A percentile compares a stretch with the other conserved stretches of the same genome.
Conservation (phyloP, 1,284 basidiomycete species). For the Coriolopsis trogii region DNA sequence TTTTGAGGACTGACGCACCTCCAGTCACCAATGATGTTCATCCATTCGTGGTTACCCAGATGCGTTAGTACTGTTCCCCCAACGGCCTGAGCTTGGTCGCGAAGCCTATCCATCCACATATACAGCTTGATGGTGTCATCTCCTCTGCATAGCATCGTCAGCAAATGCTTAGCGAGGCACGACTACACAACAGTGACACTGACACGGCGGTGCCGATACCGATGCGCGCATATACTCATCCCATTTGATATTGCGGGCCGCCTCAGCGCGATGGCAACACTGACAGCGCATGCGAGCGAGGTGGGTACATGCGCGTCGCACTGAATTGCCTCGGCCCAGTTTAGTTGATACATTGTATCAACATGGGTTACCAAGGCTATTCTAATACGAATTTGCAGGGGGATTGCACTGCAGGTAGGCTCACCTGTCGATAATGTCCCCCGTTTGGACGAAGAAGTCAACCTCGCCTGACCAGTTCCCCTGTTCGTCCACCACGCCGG, state of each 20-base stretch:
- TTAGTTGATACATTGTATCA: no score
- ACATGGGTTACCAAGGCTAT: no score
- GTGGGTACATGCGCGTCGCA: no score
- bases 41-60: conserved; percentile 90
- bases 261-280: no score
- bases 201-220: no score
- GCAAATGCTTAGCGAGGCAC: neutral
- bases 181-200: no score
- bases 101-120: conserved; percentile 78
- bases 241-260: no score
- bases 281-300: no score
- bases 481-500: conserved; percentile 68
- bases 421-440: conserved; percentile 91
- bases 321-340: no score
- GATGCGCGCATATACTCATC: neutral
- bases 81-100: conserved; percentile 67
- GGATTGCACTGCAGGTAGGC: conserved; percentile 22
- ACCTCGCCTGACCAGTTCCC: conserved; percentile 79
- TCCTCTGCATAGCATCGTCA: conserved; percentile 52
- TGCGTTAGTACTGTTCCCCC: conserved; percentile 80
- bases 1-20: conserved; percentile 57
- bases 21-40: conserved; percentile 92
- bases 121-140: conserved; percentile 87
- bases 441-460: conserved; percentile 89
- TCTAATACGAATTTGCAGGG: no score